Evolutionary conservation across 345 rosid species (phyloP), one percentile per base, ranked within the genome.

Genomic region (Acer saccharum): DNA sequence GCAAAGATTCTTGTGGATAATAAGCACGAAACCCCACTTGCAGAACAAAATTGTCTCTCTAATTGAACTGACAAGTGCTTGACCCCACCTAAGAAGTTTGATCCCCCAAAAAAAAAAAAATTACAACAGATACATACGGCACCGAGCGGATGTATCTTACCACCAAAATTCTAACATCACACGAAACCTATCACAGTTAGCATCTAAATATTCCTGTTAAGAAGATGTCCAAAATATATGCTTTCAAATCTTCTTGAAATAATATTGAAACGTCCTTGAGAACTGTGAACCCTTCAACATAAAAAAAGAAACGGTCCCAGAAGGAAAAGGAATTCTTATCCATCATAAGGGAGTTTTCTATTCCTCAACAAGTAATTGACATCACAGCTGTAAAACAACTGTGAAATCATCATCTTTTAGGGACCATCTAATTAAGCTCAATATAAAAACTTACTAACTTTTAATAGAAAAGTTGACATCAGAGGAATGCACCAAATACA

Each of bases 351-450:
- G 7, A 66, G 69, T 52, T 63, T 65, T 74, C 46, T 29, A 13
- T 65, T 23, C 18, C 52, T 0, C 70, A 23, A n/a, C 77, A 12
- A 25, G 64, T 35, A 55, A 48, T 44, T 75, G 41, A 65, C 71
- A 66, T 21, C 16, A 35, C 58, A 32, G 43, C 17, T 14, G 65
- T n/a, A 61, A 71, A 55, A 77, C 58, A 32, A 23, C 17, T 14
- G 65, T 13, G 67, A 71, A 55, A 73, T 74, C 57, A 66, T 62
- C 64, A 77, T 65, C 52, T 32, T 35, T n/a, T 0, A 20, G 68
- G 81, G 73, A 70, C 76, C 79, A 82, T 65, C 48, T 66, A 9
- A 57, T 44, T 17, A 61, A 58, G 25, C 18, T 69, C 39, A 17
- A 66, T 54, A 27, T 55, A 48, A 13, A 52, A 66, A 58, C 50